Base-by-base conservation (phyloP, 768 basidiomycete species). In the Agaricus subrufescens region DNA sequence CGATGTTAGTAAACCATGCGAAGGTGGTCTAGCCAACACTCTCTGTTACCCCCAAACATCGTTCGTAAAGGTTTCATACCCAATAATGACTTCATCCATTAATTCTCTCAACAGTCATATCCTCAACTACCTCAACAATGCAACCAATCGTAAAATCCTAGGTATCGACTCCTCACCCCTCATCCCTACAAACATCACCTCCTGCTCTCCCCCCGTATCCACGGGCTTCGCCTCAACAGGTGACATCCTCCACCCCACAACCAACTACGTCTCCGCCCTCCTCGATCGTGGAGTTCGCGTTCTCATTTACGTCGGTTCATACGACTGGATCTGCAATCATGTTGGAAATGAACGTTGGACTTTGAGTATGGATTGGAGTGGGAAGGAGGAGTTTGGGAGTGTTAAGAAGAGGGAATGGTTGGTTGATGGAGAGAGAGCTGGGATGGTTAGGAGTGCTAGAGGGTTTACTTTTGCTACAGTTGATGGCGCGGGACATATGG, bases 261-360 rank as follows among this genome's bases (percentile, higher is more conserved):
- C 81, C 14, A 10, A 15, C 67, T 83, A 88, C 67, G 75, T 89
- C 59, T 76, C 81, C 3, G 79, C 76, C 0, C 77, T 92, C 40
- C 80, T 93, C 14, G 89, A 92, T 58, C 81, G 86, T 23, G 84
- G 83, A 0, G 72, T 94, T 19, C 77, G 80, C 2, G 80, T 86
- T 15, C 75, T 93, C 37, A 81, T 86, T 52, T 90, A 88, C 61
- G 84, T 83, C 1, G 87, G 87, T 8, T 75, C 75, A 34, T 83
- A 86, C 54, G 87, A 89, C 61, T 88, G 83, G 83, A 83, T 84
- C 50, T 89, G 87, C 67, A 89, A 89, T 66, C 85, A 83, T 77
- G 70, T 88, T 27, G 86, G 85, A 6, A 91, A 91, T 65, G 80
- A 85, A 62, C 72, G 77, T 29, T 92, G 89, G 89, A 82, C 83